Base-by-base conservation (phyloP, 805 yeast genomes). In the Scheffersomyces amazonensis region DNA sequence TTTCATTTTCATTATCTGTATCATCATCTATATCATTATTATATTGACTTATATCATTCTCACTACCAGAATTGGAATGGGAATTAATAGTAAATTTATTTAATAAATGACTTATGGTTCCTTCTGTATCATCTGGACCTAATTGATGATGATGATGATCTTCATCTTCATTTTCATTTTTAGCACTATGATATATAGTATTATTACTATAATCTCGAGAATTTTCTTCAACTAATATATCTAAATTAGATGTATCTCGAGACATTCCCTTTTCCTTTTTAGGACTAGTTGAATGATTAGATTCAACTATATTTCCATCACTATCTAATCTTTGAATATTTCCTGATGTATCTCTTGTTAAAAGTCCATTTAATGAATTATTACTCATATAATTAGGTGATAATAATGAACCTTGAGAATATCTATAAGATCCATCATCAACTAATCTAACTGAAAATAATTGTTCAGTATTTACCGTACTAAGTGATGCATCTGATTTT, bases 381-480 rank as follows among this genome's bases (percentile, higher is more conserved):
- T 48, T 53, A 38, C 61, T 56, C 16, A 54, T 44, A 30, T 51
- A 50, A 31, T 47, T 51, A n/a, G 17, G 30, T 10, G 50, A 51
- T n/a, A 56, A 44, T 12, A 56, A 44, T 4, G 59, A 50, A 31
- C 45, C 54, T 21, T 52, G 46, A 21, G 71, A 65, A 25, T 59
- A 53, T 31, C 73, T 47, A 39, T 45, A 29, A n/a, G 60, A 52
- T 23, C 46, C 39, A 37, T 81, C 85, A 27, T 83, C 85, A 2
- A 85, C 88, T 30, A 88, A 69, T 52, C 88, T 75, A 27, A 89
- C 87, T 4, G 87, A 83, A 53, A 88, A 73, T 33, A 89, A 73
- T 55, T 87, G 91, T 35, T 83, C 87, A 1, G 96, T 87, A 22
- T 90, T 81, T 23, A 90, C 90, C 0, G 96, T 88, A 19, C 88